Base-by-base conservation (phyloP, 768 basidiomycete species). In the Phylloporus scabripes region DNA sequence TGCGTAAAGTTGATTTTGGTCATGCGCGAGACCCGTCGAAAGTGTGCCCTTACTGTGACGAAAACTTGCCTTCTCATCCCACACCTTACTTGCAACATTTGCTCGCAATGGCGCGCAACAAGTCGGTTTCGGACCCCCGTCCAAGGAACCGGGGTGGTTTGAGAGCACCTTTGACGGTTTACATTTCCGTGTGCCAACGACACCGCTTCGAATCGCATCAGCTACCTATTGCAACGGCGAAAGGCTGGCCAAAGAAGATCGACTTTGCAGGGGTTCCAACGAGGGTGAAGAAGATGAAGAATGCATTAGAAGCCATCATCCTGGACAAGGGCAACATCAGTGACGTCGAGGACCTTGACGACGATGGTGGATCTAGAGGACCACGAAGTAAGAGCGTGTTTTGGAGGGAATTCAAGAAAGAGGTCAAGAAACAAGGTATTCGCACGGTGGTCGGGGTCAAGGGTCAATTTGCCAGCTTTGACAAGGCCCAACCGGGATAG, bases 401-500 rank as follows among this genome's bases (percentile, higher is more conserved):
- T 60, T 92, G 87, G 87, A 69, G 60, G 36, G 84, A 87, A 29
- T 65, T 83, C 7, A 72, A 81, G 64, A 72, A 72, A 42, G 82
- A 83, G 50, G 72, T 90, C 41, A 78, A 77, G 63, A 66, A 70
- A 54, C 81, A 82, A 49, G 90, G 89, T 0, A 75, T 79, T 24
- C 78, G 82, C 42, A 79, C 79, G 11, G 80, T 80, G 15, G 74
- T 77, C 1, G 83, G 88, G 36, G 78, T 87, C 42, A 77, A 75
- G 39, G 87, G 80, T 1, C 90, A 93, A 58, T 90, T 85, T 57
- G 75, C 78, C 15, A 87, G 72, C 55, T 94, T 94, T 58, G 80
- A 89, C 56, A 85, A 82, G 68, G 80, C 81, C 4, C 87, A 91
- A 58, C 90, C 92, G 23, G 92, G 92, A 70, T 95, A 93, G 92